Base-by-base conservation (phyloP, 169 alveolate species). In the Plasmodium billcollinsi region DNA sequence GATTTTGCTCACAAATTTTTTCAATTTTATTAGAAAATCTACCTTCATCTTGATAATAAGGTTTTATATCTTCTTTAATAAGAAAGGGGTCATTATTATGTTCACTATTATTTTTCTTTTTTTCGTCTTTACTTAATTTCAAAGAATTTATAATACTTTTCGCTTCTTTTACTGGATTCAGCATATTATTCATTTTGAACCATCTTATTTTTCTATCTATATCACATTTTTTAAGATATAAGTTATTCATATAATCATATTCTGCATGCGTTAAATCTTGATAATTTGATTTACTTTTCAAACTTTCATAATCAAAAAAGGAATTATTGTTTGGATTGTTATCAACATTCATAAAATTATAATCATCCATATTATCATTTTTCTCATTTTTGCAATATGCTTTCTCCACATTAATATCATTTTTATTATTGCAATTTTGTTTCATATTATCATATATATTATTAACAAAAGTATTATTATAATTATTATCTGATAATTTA, bases 191-290 rank as follows among this genome's bases (percentile, higher is more conserved):
- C 88, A 88, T 71, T 61, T 83, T 89, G 69, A 92, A 92, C 92
- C 92, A 56, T 26, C 88, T 39, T n/a, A 88, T 75, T 33, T 56
- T 74, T 20, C 95, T 94, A 72, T 94, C 93, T 8, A 86, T 56
- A 26, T 92, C 86, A 29, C 95, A 78, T 43, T 92, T 56, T 66
- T 74, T 91, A 49, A 91, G 93, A 61, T 90, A 86, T 63, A 94
- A 73, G 20, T 88, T 92, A 49, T 89, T 93, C 78, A 94, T 65
- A 86, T 91, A 76, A 76, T 78, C 92, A 24, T 88, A 73, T 75
- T 94, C 96, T 14, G 88, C 95, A 65, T 94, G 95, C 15, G 96
- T 94, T 49, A 94, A 76, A 56, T 94, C 95, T 69, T 94, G 95
- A 39, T 89, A 91, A 43, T 45, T 54, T 6, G 66, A 73, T 24